A percentile compares a stretch with the other conserved stretches of the same genome.
Evolutionary conservation across 2,329 filamentous ascomycete species (phyloP).

Genomic region (Parafenestella ontariensis): DNA sequence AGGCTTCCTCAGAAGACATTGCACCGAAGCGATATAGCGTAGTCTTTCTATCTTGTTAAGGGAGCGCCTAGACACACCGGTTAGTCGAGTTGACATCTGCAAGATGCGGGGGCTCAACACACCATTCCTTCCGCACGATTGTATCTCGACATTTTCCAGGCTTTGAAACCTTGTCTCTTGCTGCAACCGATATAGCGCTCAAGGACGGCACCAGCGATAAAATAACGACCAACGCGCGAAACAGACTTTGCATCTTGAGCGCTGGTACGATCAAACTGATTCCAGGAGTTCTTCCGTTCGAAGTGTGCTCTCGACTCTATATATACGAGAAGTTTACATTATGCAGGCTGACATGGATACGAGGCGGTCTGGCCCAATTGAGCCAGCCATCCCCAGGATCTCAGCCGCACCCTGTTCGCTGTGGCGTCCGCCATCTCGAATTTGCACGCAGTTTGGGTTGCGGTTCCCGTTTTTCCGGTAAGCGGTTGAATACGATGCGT

Average conservation of each 20-base stretch:
- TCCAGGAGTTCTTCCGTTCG: background rate
- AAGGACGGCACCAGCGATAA: background rate
- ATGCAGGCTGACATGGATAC: background rate
- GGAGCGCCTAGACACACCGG: background rate
- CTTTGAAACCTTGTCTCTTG: background rate
- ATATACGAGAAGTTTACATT: background rate
- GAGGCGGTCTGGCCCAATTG: background rate
- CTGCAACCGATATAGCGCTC: background rate
- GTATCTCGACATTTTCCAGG: background rate
- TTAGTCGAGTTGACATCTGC: background rate
- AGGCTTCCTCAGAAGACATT: slow-evolving; percentile 21
- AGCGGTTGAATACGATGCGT: too few species aligned
- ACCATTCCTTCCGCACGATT: slow-evolving; percentile 8
- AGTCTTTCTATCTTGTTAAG: slow-evolving; percentile 12
- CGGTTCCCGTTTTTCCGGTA: background rate
- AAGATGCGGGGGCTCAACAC: background rate
- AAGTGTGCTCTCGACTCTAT: background rate
- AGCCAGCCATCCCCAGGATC: background rate
- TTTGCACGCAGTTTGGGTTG: background rate
- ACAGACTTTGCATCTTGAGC: background rate
- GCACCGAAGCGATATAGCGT: slow-evolving; percentile 25
- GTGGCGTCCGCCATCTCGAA: background rate
- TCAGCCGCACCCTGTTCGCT: background rate
- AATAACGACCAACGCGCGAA: background rate
- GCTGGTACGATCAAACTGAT: background rate